phyloP scores from a whole-genome alignment of 1,284 basidiomycete genomes.

The Naganishia sp. region DNA sequence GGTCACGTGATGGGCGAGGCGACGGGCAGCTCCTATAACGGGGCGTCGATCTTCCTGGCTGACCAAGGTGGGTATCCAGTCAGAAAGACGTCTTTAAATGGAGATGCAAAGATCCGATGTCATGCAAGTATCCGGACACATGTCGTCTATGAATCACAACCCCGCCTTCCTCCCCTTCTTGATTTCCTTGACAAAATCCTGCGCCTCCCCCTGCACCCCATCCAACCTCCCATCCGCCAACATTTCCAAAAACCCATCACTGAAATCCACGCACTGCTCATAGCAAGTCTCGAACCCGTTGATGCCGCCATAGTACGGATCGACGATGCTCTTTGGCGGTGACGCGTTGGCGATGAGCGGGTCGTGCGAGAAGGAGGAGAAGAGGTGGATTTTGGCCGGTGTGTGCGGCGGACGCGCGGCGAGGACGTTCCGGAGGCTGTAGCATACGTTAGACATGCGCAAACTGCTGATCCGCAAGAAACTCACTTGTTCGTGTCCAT shows the following conservation, averaged over 20 bases:
- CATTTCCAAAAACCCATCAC: conserved; percentile 49
- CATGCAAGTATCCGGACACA: not conserved
- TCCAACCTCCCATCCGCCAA: conserved; percentile 37
- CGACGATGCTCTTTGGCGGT: conserved; percentile 38
- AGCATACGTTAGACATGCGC: not conserved
- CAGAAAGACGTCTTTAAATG: too few species aligned
- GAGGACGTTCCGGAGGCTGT: conserved; percentile 31
- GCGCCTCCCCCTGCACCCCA: conserved; percentile 4
- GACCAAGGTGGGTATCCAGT: too few species aligned
- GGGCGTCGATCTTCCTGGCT: too few species aligned
- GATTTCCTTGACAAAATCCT: conserved; percentile 13
- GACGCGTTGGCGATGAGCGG: conserved; percentile 1
- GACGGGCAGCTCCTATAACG: too few species aligned
- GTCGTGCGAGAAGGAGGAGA: conserved; percentile 25
- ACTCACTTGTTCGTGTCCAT: conserved; percentile 33
- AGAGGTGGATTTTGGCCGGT: conserved; percentile 28
- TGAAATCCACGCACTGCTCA: conserved; percentile 53
- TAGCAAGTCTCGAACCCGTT: conserved; percentile 55
- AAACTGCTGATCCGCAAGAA: too few species aligned
- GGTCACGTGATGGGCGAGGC: not conserved
- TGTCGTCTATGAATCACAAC: not conserved
- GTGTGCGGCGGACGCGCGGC: conserved; percentile 22
- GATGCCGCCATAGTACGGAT: conserved; percentile 55
- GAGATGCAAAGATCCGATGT: too few species aligned
- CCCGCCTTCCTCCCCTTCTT: conserved; percentile 21